These are phyloP conservation scores for Acanthamoeba divionensis DNA, from an alignment of 208 protist species.

Conservation along the genomic window DNA sequence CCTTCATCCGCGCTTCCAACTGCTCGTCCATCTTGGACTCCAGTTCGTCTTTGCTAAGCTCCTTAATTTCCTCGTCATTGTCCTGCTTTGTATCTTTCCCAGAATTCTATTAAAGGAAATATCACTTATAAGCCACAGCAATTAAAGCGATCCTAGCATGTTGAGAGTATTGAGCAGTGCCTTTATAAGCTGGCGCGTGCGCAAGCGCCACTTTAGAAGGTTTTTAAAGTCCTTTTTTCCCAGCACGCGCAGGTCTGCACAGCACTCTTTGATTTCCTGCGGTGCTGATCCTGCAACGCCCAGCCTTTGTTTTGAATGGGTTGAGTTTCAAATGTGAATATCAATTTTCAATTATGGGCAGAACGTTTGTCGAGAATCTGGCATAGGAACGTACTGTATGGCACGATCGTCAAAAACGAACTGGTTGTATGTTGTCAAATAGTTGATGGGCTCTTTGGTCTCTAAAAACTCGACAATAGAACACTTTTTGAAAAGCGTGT, in stretches of 20 bases:
- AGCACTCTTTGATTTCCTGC: slow-evolving; percentile 89
- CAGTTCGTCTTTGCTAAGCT: slow-evolving; percentile 41
- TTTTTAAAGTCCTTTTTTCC: slow-evolving; percentile 90
- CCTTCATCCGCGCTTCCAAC: slow-evolving; percentile 85
- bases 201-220: slow-evolving; percentile 92
- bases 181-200: slow-evolving; percentile 80
- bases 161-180: slow-evolving; percentile 78
- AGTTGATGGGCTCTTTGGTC: slow-evolving; percentile 85
- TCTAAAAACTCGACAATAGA: slow-evolving; percentile 89
- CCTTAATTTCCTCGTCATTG: background rate
- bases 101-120: background rate
- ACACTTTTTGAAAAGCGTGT: slow-evolving; percentile 77
- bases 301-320: background rate
- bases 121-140: background rate
- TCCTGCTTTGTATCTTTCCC: slow-evolving; percentile 14
- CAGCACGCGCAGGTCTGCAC: slow-evolving; percentile 91
- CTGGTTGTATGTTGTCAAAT: slow-evolving; percentile 87
- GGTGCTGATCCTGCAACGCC: slow-evolving; percentile 78
- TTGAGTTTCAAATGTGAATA: too few species aligned
- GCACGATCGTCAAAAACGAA: slow-evolving; percentile 87
- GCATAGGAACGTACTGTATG: too few species aligned
- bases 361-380: too few species aligned
- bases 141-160: background rate
- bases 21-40: slow-evolving; percentile 83
- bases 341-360: too few species aligned